These are phyloP conservation scores for Scutellaria galericulata DNA, from an alignment of 257 asterid species.

Conservation along the genomic window DNA sequence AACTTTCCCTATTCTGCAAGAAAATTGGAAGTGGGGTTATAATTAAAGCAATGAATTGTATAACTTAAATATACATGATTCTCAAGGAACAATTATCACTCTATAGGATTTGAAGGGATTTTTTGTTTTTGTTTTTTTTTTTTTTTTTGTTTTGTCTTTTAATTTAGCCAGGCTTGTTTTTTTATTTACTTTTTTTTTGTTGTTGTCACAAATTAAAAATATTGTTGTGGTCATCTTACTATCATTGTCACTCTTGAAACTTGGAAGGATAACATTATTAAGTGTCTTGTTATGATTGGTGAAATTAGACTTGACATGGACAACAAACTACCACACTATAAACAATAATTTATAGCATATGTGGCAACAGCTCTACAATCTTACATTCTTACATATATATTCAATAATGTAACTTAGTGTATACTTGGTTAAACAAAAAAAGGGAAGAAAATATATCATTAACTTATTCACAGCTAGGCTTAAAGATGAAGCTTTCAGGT, in stretches of 20 bases:
- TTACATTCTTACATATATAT: not conserved
- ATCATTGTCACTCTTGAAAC: not conserved
- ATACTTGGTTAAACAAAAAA: not conserved
- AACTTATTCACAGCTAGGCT: not conserved
- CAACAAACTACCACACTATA: constrained; percentile 23
- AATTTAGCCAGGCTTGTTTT: too few relatives aligned
- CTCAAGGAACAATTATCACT: constrained; percentile 29
- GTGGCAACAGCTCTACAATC: not conserved
- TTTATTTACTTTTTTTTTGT: too few relatives aligned
- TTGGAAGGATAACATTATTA: not conserved
- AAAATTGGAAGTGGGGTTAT: constrained; percentile 33
- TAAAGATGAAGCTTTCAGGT: not conserved
- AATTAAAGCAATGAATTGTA: constrained; percentile 30
- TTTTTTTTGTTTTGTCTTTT: too few relatives aligned
- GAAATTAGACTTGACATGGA: constrained; percentile 19
- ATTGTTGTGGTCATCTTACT: not conserved
- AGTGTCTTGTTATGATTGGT: constrained; percentile 26
- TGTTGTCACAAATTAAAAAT: too few relatives aligned
- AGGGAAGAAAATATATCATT: not conserved
- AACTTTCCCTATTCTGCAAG: constrained; percentile 29
- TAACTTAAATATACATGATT: not conserved
- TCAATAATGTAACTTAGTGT: not conserved
- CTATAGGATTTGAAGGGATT: constrained; percentile 12
- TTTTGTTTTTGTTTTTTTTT: too few relatives aligned
- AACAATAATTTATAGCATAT: constrained; percentile 28